phyloP scores from a whole-genome alignment of 2,329 filamentous ascomycete genomes.

The Bertia moriformis region DNA sequence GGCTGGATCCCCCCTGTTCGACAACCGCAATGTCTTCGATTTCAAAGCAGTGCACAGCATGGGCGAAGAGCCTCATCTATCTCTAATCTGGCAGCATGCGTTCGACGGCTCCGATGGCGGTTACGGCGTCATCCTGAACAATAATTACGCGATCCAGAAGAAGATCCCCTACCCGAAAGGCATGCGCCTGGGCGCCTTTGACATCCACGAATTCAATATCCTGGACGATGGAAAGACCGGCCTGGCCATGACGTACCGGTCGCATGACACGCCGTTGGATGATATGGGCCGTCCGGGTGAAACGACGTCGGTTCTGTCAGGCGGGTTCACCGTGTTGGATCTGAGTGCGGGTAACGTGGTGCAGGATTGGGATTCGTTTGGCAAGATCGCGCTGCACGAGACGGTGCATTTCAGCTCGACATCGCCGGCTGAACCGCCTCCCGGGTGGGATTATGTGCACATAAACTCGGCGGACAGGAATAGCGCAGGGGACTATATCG shows the following conservation, averaged over 20 bases:
- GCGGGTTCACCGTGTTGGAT: background rate
- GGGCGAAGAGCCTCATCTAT: conserved; percentile 2
- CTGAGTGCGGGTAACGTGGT: background rate
- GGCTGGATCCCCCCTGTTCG: conserved; percentile 5
- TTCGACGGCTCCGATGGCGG: conserved; percentile 3
- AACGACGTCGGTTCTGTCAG: background rate
- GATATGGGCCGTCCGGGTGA: conserved; percentile 10
- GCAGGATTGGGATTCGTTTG: background rate
- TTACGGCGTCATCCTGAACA: conserved; percentile 5
- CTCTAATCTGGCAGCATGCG: conserved; percentile 7
- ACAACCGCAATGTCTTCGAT: conserved; percentile 6
- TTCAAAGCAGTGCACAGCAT: conserved; percentile 3
- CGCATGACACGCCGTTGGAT: conserved; percentile 9
- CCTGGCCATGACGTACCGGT: conserved; percentile 12
- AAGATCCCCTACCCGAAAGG: background rate
- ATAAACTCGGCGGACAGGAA: conserved; percentile 22
- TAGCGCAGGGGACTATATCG: conserved; percentile 17
- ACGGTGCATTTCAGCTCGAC: conserved; percentile 7
- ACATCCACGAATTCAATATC: conserved; percentile 22
- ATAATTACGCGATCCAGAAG: conserved; percentile 2
- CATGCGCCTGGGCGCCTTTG: conserved; percentile 10
- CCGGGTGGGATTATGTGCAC: conserved; percentile 18
- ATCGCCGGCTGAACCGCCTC: conserved; percentile 1
- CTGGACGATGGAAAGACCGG: conserved; percentile 14
- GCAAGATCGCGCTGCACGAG: conserved; percentile 4